Conservation (phyloP, 306 rosid species). For the Phaseolus lunatus region DNA sequence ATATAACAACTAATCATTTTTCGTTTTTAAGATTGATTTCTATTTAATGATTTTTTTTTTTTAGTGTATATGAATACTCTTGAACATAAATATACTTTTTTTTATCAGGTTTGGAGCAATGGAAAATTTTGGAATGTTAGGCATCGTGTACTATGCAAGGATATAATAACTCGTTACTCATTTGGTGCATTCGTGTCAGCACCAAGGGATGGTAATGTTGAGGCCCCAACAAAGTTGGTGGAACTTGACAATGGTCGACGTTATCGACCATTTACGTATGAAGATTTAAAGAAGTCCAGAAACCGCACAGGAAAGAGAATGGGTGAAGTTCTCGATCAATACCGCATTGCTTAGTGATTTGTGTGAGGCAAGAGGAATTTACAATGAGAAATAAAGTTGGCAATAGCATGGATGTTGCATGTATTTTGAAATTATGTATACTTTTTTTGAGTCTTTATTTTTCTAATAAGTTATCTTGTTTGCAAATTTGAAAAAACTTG, state of each 20-base stretch:
- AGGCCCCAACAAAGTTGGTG: conserved; percentile 26
- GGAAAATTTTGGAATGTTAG: conserved; percentile 50
- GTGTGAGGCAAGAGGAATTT: too few relatives aligned
- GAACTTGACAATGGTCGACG: conserved; percentile 3
- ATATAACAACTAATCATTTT: too few relatives aligned
- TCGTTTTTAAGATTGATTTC: too few relatives aligned
- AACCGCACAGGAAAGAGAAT: background rate
- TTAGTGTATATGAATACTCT: too few relatives aligned
- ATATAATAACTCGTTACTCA: conserved; percentile 31
- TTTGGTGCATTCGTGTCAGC: conserved; percentile 39
- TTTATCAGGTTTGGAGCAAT: conserved; percentile 37
- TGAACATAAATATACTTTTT: background rate
- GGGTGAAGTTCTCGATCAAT: background rate
- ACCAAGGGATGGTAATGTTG: conserved; percentile 32
- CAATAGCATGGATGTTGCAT: background rate
- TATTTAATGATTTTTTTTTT: too few relatives aligned
- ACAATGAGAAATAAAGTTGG: background rate
- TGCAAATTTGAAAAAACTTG: too few relatives aligned
- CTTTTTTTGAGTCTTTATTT: too few relatives aligned
- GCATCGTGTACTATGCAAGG: conserved; percentile 53
- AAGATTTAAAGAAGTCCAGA: background rate
- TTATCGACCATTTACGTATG: background rate
- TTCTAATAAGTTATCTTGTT: too few relatives aligned
- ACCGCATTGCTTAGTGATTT: background rate
- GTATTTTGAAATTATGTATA: too few relatives aligned